A percentile compares a stretch with the other conserved stretches of the same genome.
Conservation (phyloP, 305 asterid genomes). For the Plantago coronopus region DNA sequence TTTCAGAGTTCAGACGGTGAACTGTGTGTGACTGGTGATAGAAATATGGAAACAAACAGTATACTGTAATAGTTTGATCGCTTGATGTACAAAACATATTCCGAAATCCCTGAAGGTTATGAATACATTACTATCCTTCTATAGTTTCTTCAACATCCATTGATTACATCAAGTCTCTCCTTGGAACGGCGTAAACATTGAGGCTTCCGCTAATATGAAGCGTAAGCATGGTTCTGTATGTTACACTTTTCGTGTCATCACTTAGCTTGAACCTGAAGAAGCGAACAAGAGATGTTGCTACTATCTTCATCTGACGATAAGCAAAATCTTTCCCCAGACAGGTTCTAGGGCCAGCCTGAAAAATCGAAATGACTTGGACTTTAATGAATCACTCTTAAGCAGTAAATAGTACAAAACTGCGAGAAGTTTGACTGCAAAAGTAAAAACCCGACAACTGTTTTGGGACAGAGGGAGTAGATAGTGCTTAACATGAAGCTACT, state of each 20-base stretch:
- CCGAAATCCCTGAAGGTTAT: too few species aligned
- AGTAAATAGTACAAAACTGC: not conserved
- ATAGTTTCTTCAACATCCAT: not conserved
- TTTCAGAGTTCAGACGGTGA: too few species aligned
- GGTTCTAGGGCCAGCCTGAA: slow-evolving; percentile 68
- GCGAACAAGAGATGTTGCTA: slow-evolving; percentile 43
- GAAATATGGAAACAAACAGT: too few species aligned
- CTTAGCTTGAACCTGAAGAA: slow-evolving; percentile 52
- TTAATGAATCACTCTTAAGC: not conserved
- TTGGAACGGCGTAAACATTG: slow-evolving; percentile 37
- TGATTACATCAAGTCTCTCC: slow-evolving; percentile 15
- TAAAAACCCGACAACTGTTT: too few species aligned
- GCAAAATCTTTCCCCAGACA: slow-evolving; percentile 72
- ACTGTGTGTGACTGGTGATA: too few species aligned
- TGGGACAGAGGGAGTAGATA: too few species aligned
- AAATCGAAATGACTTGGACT: slow-evolving; percentile 5
- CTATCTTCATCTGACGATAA: slow-evolving; percentile 70
- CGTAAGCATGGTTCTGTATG: slow-evolving; percentile 67
- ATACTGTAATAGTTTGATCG: too few species aligned
- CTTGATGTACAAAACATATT: too few species aligned
- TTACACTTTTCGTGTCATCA: slow-evolving; percentile 37
- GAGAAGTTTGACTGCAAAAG: too few species aligned
- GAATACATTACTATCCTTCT: not conserved
- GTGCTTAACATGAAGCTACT: slow-evolving; percentile 19
- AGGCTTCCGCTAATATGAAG: slow-evolving; percentile 64